These are phyloP conservation scores for Colletotrichum sp. DNA, from an alignment of 2,329 filamentous ascomycete species.

Conservation along the genomic window DNA sequence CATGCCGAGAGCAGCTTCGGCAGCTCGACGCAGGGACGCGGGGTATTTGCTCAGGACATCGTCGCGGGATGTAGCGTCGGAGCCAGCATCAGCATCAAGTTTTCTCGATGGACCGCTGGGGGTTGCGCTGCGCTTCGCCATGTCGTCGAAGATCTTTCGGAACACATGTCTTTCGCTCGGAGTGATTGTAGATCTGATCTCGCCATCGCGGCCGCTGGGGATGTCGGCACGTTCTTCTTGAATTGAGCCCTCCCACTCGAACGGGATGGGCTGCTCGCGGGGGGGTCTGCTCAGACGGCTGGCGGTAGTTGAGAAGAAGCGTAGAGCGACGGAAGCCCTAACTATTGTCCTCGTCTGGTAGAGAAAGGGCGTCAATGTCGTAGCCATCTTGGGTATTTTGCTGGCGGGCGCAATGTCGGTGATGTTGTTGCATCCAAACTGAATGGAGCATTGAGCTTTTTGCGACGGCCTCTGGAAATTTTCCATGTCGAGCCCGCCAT, in stretches of 20 bases:
- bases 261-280: conserved; percentile 48
- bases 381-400: conserved; percentile 39
- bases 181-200: conserved; percentile 57
- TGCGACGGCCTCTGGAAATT: neutral
- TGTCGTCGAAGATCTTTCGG: conserved; percentile 57
- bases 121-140: conserved; percentile 21
- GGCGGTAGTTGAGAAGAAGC: conserved; percentile 19
- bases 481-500: neutral
- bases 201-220: conserved; percentile 21
- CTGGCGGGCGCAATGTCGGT: neutral
- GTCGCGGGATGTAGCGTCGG: conserved; percentile 35
- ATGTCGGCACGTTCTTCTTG: conserved; percentile 25
- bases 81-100: conserved; percentile 14
- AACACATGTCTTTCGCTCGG: conserved; percentile 63
- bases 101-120: neutral
- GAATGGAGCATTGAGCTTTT: neutral
- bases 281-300: conserved; percentile 22
- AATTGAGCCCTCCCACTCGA: conserved; percentile 47
- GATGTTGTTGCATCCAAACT: neutral
- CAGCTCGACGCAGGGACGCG: conserved; percentile 40
- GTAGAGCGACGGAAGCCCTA: conserved; percentile 29
- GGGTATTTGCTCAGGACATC: conserved; percentile 43
- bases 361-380: conserved; percentile 67
- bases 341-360: conserved; percentile 73
- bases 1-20: conserved; percentile 41